Base-by-base conservation (phyloP, 139 green algal genomes). In the Chlamydomonas sphaeroides region DNA sequence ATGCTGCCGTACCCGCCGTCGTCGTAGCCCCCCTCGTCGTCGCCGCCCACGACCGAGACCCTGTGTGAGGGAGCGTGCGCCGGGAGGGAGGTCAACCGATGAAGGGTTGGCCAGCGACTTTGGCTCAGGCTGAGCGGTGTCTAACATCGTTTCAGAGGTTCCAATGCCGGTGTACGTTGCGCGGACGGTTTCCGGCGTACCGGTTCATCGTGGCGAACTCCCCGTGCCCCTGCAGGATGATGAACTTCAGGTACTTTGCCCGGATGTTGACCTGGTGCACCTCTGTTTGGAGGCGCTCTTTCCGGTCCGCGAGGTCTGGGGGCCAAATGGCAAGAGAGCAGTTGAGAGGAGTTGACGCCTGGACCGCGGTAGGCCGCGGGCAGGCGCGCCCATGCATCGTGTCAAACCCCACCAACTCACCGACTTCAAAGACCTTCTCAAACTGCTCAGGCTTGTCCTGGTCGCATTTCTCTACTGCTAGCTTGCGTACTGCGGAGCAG, bases 371-470 rank as follows among this genome's bases (percentile, higher is more conserved):
- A n/a, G n/a, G n/a, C n/a, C n/a, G n/a, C n/a, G n/a, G n/a, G n/a
- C n/a, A n/a, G n/a, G n/a, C n/a, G n/a, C n/a, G n/a, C n/a, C n/a
- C n/a, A n/a, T n/a, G n/a, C n/a, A n/a, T n/a, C n/a, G n/a, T n/a
- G n/a, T n/a, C n/a, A n/a, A n/a, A n/a, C n/a, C n/a, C n/a, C n/a
- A n/a, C 35, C 2, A 3, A 73, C 85, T 75, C 41, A 89, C 85
- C 87, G 59, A 91, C 79, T 84, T 91, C 87, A 63, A 88, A 91
- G 14, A 88, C 67, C 39, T 88, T 88, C 65, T 91, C 84, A 68
- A 91, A 91, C 18, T 68, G 30, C 28, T 85, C 85, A 4, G 85
- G 80, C 68, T 87, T 87, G 0, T 87, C 80, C 41, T 65, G 53
- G 30, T 89, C 85, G 45, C 80, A 85, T n/a, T 85, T 85, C 38